phyloP scores from a whole-genome alignment of 2,329 filamentous ascomycete genomes.

The Pseudocercospora cruenta region DNA sequence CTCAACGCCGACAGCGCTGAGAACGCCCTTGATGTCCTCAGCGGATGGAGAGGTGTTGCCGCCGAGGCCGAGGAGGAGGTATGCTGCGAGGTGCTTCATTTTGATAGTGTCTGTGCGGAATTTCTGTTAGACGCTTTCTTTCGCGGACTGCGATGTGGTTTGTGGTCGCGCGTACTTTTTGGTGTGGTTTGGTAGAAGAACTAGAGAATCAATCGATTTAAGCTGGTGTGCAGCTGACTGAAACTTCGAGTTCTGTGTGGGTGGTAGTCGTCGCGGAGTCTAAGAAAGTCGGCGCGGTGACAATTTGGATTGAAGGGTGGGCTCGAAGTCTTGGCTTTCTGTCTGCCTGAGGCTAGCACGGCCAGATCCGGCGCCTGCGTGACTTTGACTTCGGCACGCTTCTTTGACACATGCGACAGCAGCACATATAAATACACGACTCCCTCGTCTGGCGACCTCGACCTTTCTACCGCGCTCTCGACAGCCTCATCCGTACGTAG shows the following conservation, averaged over 20 bases:
- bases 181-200: conserved; percentile 53
- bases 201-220: conserved; percentile 99
- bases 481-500: neutral
- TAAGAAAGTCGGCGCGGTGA: neutral
- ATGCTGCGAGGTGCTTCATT: conserved; percentile 99
- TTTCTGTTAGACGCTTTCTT: conserved; percentile 14
- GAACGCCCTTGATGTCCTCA: conserved; percentile 82
- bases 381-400: neutral
- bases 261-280: conserved; percentile 23
- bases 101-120: conserved; percentile 51
- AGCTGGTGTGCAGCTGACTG: conserved; percentile 94
- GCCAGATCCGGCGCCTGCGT: neutral
- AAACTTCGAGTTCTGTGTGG: conserved; percentile 78
- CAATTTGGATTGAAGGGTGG: neutral
- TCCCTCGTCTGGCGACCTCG: neutral
- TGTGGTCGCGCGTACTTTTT: conserved; percentile 23
- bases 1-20: conserved; percentile 93
- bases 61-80: conserved; percentile 92
- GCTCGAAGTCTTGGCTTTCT: conserved; percentile 13
- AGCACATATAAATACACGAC: neutral
- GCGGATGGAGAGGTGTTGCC: conserved; percentile 90
- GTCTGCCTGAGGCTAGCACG: neutral
- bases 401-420: conserved; percentile 5
- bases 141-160: neutral
- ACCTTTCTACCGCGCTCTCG: neutral